phyloP scores from a whole-genome alignment of 768 basidiomycete species.

The Amanita polypyramis region DNA sequence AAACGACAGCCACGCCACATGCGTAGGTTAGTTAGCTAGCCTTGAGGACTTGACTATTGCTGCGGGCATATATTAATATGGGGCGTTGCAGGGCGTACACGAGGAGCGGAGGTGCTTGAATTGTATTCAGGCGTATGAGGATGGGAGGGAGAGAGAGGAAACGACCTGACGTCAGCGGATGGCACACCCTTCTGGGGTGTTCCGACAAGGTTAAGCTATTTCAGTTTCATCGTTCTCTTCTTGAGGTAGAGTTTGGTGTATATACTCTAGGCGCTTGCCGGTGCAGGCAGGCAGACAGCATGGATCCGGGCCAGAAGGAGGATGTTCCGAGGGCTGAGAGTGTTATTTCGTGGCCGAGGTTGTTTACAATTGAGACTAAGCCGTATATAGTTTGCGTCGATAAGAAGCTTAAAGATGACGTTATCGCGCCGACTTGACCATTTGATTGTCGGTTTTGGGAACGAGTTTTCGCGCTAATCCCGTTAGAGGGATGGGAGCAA shows the following conservation, averaged over 20 bases:
- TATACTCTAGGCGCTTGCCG: background rate
- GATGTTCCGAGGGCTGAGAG: background rate
- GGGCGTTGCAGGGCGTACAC: background rate
- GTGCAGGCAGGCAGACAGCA: background rate
- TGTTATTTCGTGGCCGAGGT: background rate
- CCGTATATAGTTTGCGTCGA: background rate
- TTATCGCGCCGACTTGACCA: background rate
- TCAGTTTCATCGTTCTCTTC: background rate
- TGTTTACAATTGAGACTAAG: conserved; percentile 1
- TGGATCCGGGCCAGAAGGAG: background rate
- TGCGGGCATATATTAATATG: background rate
- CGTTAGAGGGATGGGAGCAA: no score
- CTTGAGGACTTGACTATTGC: background rate
- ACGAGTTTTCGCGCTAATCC: no score
- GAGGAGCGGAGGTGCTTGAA: background rate
- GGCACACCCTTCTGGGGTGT: background rate
- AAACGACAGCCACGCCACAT: background rate
- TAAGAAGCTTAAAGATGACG: conserved; percentile 4
- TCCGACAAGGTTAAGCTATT: conserved; percentile 2
- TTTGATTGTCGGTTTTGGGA: background rate
- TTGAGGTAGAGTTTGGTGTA: background rate
- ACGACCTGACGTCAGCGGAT: background rate
- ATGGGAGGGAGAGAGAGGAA: background rate
- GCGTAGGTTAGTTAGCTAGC: background rate
- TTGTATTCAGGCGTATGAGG: background rate